These are phyloP conservation scores for Linnemannia elongata DNA, from an alignment of 192 early-diverging fungal species.

Conservation along the genomic window DNA sequence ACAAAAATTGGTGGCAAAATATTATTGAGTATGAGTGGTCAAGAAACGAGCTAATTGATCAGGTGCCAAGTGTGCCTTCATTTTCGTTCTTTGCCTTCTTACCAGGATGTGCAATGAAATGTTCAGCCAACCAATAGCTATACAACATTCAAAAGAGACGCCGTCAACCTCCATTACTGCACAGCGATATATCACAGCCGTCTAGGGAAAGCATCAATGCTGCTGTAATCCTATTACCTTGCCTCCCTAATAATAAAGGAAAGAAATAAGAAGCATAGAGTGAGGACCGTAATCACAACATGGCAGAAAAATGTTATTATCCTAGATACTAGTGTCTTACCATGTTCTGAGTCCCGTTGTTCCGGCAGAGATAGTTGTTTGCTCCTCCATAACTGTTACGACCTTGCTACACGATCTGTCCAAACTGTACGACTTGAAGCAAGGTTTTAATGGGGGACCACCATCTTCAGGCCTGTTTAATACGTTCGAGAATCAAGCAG, in stretches of 20 bases:
- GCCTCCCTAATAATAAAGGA: slow-evolving; percentile 27
- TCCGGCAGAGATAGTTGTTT: slow-evolving; percentile 47
- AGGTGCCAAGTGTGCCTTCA: no score
- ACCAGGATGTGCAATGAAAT: slow-evolving; percentile 46
- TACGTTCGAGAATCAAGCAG: no score
- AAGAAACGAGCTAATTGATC: background rate
- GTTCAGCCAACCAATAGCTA: slow-evolving; percentile 54
- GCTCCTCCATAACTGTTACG: slow-evolving; percentile 54
- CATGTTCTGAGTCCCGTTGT: slow-evolving; percentile 52
- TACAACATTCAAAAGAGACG: background rate
- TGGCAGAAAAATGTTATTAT: background rate
- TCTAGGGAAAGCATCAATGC: background rate
- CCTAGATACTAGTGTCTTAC: background rate
- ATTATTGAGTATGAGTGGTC: background rate
- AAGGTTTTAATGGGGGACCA: slow-evolving; percentile 41
- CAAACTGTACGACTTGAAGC: slow-evolving; percentile 47
- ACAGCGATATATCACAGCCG: background rate
- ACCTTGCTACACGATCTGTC: slow-evolving; percentile 35
- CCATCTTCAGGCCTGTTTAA: slow-evolving; percentile 46
- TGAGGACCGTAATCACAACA: background rate
- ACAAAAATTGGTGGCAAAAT: background rate
- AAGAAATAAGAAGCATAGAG: background rate
- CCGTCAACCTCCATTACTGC: background rate
- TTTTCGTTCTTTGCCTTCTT: background rate
- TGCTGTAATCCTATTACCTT: slow-evolving; percentile 13